These are phyloP conservation scores for Dactylonectria estremocensis DNA, from an alignment of 2,329 filamentous ascomycete genomes.

Conservation along the genomic window DNA sequence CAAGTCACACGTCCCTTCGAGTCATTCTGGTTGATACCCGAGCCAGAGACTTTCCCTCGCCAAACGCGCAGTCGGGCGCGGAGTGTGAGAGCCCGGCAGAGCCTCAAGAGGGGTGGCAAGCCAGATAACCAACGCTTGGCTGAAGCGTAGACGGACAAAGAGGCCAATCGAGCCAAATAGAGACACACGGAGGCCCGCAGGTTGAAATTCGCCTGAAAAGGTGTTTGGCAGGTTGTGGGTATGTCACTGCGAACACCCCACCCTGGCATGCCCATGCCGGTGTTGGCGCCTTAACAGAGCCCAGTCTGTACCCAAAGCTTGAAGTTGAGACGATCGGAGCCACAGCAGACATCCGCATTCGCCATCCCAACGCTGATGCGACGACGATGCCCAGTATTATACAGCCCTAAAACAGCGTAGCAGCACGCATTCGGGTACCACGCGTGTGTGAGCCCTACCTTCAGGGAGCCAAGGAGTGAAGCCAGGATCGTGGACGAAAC, in stretches of 20 bases:
- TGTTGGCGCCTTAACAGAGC: constrained; percentile 30
- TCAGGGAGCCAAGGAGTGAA: constrained; percentile 15
- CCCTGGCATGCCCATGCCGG: constrained; percentile 23
- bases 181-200: constrained; percentile 14
- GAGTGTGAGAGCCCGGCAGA: constrained; percentile 23
- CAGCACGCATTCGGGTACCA: constrained; percentile 18
- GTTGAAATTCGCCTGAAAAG: constrained; percentile 22
- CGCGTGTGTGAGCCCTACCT: constrained; percentile 18
- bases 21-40: constrained; percentile 30
- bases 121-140: constrained; percentile 10
- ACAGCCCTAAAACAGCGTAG: constrained; percentile 21
- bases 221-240: constrained; percentile 1
- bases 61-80: constrained; percentile 28
- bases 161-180: constrained; percentile 14
- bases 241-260: constrained; percentile 20
- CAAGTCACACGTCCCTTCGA: constrained; percentile 6
- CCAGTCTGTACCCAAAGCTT: constrained; percentile 28
- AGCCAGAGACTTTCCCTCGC: constrained; percentile 22
- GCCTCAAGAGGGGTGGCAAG: constrained; percentile 25
- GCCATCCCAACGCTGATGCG: constrained; percentile 18
- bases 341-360: constrained; percentile 29
- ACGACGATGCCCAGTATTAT: constrained; percentile 25
- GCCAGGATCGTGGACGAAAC: constrained; percentile 24
- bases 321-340: constrained; percentile 26
- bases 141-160: constrained; percentile 16